A percentile compares a stretch with the other conserved stretches of the same genome.
phyloP scores from a whole-genome alignment of 2,329 filamentous ascomycete genomes.

The Verticillium alfalfae region DNA sequence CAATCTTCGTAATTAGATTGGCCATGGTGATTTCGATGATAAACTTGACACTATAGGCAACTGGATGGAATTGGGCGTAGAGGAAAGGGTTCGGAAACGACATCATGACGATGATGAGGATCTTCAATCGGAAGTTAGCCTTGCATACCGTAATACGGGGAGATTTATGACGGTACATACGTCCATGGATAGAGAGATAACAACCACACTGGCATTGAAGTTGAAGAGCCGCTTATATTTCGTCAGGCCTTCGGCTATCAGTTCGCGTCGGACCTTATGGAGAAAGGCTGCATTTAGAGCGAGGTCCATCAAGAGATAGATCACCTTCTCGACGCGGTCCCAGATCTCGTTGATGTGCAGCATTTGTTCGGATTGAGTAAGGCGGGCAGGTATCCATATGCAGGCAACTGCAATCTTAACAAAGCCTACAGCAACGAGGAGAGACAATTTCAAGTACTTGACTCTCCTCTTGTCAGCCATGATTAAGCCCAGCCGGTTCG shows the following conservation, averaged over 20 bases:
- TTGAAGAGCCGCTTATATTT: too few species aligned
- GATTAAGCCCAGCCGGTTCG: conserved; percentile 35
- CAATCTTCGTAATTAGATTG: conserved; percentile 6
- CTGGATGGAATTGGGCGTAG: conserved; percentile 8
- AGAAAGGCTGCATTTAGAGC: too few species aligned
- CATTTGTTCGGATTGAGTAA: conserved; percentile 1
- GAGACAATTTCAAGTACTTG: conserved; percentile 26
- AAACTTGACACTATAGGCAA: conserved; percentile 8
- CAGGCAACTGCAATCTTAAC: conserved; percentile 32
- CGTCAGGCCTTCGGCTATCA: too few species aligned
- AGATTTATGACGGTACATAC: neutral
- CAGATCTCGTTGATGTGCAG: too few species aligned
- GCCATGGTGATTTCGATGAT: conserved; percentile 9
- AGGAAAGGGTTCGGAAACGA: too few species aligned
- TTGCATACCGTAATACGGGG: too few species aligned
- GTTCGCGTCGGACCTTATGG: too few species aligned
- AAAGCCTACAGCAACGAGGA: conserved; percentile 22
- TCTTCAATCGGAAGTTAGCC: too few species aligned
- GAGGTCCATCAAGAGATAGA: too few species aligned
- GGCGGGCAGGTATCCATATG: conserved; percentile 32
- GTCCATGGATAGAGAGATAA: neutral
- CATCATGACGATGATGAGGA: too few species aligned
- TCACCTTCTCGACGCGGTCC: too few species aligned
- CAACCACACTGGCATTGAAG: too few species aligned
- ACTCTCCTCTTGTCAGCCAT: conserved; percentile 28